Base-by-base conservation (phyloP, 768 basidiomycete species). In the Suillus clintonianus region DNA sequence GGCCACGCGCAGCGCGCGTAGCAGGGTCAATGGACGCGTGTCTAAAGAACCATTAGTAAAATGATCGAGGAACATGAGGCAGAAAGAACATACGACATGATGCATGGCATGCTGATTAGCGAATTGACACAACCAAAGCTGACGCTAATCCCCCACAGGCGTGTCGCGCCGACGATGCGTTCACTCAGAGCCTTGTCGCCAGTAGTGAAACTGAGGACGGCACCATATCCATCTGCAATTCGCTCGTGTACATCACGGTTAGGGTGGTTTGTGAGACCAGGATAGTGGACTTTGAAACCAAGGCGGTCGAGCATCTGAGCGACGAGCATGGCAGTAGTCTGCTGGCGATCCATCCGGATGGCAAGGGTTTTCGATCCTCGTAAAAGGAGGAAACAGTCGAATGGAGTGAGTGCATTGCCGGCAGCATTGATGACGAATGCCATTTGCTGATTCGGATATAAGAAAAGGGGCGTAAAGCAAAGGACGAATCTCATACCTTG, bases 71-170 rank as follows among this genome's bases (percentile, higher is more conserved):
- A 32, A 63, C 60, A 54, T 19, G 42, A 39, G 64, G 15, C 9
- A 66, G 27, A 14, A 61, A 41, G 41, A 6, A 91, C 96, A 80
- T 77, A 99, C 97, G 95, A 97, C 97, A 99, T 99, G 70, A 94
- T 88, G 75, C 97, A 99, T 42, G 97, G 97, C 97, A 99, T 98
- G 67, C 92, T 95, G 78, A 99, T 99, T 75, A 99, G 76, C 72
- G 93, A 95, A 80, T 99, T 99, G 65, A 99, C 96, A 68, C 93
- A 95, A 37, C 97, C 97, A 72, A 99, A 99, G 74, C 94, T 95
- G 70, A 99, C 97, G 65, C 91, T 94, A 72, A 99, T 98, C 22
- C 96, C 94, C 96, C 97, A 99, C 32, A 99, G 80, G 60, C 95
- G 84, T 17, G 97, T 93, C 1, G 89, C 92, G 6, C 91, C 97